Percentiles rank a stretch among this genome's conserved stretches.
These are phyloP conservation scores for Bruguiera sexangula DNA, from an alignment of 345 rosid genomes.

Conservation along the genomic window DNA sequence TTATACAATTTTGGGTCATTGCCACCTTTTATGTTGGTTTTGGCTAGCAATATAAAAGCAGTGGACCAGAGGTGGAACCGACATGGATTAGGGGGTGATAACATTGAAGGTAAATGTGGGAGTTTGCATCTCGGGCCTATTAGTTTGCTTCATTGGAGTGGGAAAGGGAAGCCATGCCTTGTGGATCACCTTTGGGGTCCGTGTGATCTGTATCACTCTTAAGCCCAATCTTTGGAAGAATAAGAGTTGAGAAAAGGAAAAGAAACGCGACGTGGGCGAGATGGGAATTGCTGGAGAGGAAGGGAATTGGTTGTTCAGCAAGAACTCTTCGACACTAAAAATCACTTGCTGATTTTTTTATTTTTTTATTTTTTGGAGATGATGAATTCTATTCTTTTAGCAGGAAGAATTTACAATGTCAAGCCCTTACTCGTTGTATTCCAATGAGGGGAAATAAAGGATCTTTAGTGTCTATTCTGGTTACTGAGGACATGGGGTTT, in stretches of 20 bases:
- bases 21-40: conserved; percentile 40
- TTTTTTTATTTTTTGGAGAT: too few species aligned
- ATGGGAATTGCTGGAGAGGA: not conserved
- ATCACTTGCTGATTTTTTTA: too few species aligned
- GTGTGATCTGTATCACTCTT: conserved; percentile 32
- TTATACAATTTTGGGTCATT: conserved; percentile 35
- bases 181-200: conserved; percentile 45
- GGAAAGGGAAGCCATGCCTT: conserved; percentile 39
- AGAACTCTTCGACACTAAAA: too few species aligned
- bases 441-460: too few species aligned
- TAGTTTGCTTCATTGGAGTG: conserved; percentile 45
- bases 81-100: conserved; percentile 42
- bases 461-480: too few species aligned
- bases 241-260: not conserved
- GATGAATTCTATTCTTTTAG: too few species aligned
- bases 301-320: not conserved
- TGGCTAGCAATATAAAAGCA: conserved; percentile 31
- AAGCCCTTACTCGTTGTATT: too few species aligned
- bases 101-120: conserved; percentile 37
- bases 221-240: conserved; percentile 15
- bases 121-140: conserved; percentile 33
- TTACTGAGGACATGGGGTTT: too few species aligned
- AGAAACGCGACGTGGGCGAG: not conserved
- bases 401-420: too few species aligned
- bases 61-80: conserved; percentile 42